These are phyloP conservation scores for Adansonia rubrostipa DNA, from an alignment of 441 rosid genomes.

Conservation along the genomic window DNA sequence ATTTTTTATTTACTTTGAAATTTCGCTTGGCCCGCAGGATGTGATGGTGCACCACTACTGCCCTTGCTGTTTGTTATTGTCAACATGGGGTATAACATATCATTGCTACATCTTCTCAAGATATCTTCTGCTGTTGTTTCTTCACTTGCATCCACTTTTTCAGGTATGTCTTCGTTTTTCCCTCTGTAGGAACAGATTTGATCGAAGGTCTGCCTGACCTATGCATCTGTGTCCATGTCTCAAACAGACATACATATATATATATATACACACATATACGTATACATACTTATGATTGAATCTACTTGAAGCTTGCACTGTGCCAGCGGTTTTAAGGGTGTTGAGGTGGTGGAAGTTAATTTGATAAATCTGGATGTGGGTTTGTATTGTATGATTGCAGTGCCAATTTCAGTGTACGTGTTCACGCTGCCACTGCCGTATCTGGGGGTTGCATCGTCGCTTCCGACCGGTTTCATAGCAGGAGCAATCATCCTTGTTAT, in stretches of 20 bases:
- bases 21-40: conserved; percentile 57
- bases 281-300: not conserved
- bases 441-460: conserved; percentile 77
- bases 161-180: conserved; percentile 51
- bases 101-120: conserved; percentile 87
- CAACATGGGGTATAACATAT: conserved; percentile 89
- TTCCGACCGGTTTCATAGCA: conserved; percentile 79
- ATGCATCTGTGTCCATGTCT: not conserved
- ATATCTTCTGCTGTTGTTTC: conserved; percentile 92
- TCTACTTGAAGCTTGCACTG: not conserved
- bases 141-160: conserved; percentile 85
- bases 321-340: not conserved
- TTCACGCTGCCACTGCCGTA: conserved; percentile 91
- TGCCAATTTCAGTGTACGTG: conserved; percentile 72
- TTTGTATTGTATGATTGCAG: conserved; percentile 40
- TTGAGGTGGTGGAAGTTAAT: not conserved
- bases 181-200: not conserved
- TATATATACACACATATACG: not conserved
- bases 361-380: not conserved
- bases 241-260: not conserved
- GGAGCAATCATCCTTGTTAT: conserved; percentile 75
- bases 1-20: conserved; percentile 20
- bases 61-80: conserved; percentile 76
- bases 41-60: conserved; percentile 89
- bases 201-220: not conserved